These are phyloP conservation scores for Lentinula raphanica DNA, from an alignment of 768 basidiomycete genomes.

Conservation along the genomic window DNA sequence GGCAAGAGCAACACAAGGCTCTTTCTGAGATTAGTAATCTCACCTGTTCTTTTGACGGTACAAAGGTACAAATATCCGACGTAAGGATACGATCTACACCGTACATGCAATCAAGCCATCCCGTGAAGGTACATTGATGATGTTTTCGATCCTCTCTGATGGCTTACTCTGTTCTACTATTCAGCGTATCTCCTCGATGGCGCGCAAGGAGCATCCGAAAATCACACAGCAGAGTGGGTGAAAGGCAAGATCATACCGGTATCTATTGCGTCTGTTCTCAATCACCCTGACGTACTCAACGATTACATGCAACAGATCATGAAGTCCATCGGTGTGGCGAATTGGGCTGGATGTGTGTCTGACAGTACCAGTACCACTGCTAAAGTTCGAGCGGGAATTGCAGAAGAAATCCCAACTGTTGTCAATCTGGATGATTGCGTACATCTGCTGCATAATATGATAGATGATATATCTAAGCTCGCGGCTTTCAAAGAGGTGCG, in stretches of 20 bases:
- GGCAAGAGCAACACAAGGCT: no score
- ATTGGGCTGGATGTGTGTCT: constrained; percentile 13
- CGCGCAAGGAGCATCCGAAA: constrained; percentile 14
- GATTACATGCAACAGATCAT: constrained; percentile 11
- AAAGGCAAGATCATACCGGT: constrained; percentile 9
- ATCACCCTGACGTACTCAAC: neutral
- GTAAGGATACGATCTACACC: constrained; percentile 17
- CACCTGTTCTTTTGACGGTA: constrained; percentile 18
- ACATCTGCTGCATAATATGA: constrained; percentile 15
- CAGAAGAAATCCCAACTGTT: constrained; percentile 12
- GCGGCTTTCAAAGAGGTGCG: constrained; percentile 9
- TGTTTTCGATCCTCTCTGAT: no score
- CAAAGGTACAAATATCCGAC: constrained; percentile 13
- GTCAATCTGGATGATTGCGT: constrained; percentile 15
- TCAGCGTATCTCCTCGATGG: constrained; percentile 15
- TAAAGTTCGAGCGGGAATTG: constrained; percentile 6
- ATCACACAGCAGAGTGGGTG: constrained; percentile 16
- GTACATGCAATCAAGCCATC: constrained; percentile 13
- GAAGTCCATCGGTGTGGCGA: constrained; percentile 11
- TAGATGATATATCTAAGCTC: constrained; percentile 14
- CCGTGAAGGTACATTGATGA: neutral
- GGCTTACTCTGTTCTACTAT: no score
- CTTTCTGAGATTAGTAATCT: no score
- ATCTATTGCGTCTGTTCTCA: neutral
- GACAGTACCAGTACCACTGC: constrained; percentile 20